A percentile compares a stretch with the other conserved stretches of the same genome.
These are phyloP conservation scores for Avicennia marina DNA, from an alignment of 257 asterid genomes.

Conservation along the genomic window DNA sequence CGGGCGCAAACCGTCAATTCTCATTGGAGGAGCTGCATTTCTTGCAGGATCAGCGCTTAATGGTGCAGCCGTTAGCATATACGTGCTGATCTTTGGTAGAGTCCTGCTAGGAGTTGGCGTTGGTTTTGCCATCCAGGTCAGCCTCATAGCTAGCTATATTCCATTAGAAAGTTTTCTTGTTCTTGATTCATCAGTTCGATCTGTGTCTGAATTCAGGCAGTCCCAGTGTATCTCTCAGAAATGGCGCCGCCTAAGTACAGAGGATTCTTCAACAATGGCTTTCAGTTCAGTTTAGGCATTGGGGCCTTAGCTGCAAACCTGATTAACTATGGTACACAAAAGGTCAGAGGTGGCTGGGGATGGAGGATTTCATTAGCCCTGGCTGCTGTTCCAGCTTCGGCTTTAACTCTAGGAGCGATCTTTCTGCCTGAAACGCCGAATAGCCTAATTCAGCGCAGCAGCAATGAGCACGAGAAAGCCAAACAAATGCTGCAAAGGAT, in stretches of 20 bases:
- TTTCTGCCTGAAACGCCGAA: constrained; percentile 63
- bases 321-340: constrained; percentile 37
- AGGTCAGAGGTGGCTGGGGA: constrained; percentile 59
- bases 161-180: not conserved
- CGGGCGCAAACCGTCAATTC: constrained; percentile 62
- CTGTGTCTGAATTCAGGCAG: constrained; percentile 8
- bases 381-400: constrained; percentile 17
- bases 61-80: constrained; percentile 55
- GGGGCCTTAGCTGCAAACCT: constrained; percentile 46
- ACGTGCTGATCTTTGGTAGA: constrained; percentile 68
- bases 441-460: constrained; percentile 34
- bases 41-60: constrained; percentile 67
- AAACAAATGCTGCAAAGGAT: constrained; percentile 25
- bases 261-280: constrained; percentile 52
- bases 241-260: constrained; percentile 52
- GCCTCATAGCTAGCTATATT: no score
- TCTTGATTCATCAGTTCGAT: not conserved
- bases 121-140: constrained; percentile 79
- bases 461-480: constrained; percentile 35
- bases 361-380: constrained; percentile 49
- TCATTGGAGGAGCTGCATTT: constrained; percentile 63
- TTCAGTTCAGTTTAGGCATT: constrained; percentile 35
- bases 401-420: constrained; percentile 13
- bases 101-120: constrained; percentile 72
- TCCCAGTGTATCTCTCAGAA: constrained; percentile 63